Base-by-base conservation (phyloP, 225 moss, liverwort and hornwort species). In the Bryum argenteum region DNA sequence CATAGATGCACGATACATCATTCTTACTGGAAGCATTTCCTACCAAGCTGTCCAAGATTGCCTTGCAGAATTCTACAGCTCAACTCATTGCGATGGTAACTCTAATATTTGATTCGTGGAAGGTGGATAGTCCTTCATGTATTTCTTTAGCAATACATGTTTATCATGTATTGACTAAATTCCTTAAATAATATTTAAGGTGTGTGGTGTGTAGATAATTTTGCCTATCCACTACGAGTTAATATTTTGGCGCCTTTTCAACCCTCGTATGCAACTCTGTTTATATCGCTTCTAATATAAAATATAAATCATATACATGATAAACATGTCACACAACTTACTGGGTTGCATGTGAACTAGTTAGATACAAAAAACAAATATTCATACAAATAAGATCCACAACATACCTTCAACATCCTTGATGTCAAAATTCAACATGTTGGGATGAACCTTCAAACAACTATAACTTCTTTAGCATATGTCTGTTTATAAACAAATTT, bases 211-310 rank as follows among this genome's bases (percentile, higher is more conserved):
- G 11, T 2, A 86, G 86, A 83, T 54, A 78, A 75, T 40, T 72
- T 75, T 72, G 80, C 80, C 12, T 83, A 83, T 18, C 86, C 86
- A 45, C 47, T 87, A 3, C 67, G 80, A 10, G 83, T 87, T 8
- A 87, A 80, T 24, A 83, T 87, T 70, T 71, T 87, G 76, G 86
- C 83, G 8, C 80, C 86, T 1, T 87, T 83, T 76, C 86, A 83
- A 63, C 86, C 86, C 68, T 87, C 83, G 83, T 87, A 69, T 15
- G 86, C 24, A 58, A 3, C 10, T 60, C 2, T 4, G 6, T 19
- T 38, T 3, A n/a, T 57, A 0, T 48, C 16, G 15, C 17, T 47
- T 47, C 5, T 0, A 4, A 1, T 48, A 14, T 6, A 48, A 2
- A 6, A 4, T 33, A 6, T 33, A 33, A 33, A 33, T 33, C 4